Evolutionary conservation across 176 grass and related monocot species (phyloP), one percentile per base, ranked within the genome.

Genomic region (Stipa capillata): DNA sequence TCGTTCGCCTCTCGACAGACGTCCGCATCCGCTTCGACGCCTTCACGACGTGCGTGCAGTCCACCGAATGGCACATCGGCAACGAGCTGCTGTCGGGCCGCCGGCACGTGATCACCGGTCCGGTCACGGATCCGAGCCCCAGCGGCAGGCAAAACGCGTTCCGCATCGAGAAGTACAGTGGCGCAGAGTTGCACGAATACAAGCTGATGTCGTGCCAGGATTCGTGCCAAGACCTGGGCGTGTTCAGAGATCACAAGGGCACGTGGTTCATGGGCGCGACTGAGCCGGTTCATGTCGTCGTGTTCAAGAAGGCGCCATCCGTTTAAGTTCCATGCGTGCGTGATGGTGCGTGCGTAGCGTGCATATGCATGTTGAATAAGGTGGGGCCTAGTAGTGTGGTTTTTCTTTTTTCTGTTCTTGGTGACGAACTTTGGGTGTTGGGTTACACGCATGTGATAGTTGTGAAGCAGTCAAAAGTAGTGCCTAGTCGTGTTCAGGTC

Each of bases 21-120:
- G 58, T 88, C 41, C 42, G 83, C 78, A 55, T 93, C 79, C 32
- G 17, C 29, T 93, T 93, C 69, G 20, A 5, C 60, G 67, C 72
- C 33, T 0, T 0, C 12, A 93, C 91, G 40, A 79, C 68, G 18
- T 93, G 88, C 72, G 72, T 85, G 66, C 77, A 85, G 77, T 43
- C 81, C 48, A 90, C 81, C 14, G 82, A 69, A 79, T 93, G 87
- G 91, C 81, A 69, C 74, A 23, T 90, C 80, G 55, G 51, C 67
- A 50, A 27, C 18, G 84, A 84, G 68, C 74, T 29, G 17, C 14
- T 15, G 52, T 2, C 25, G 0, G 47, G 73, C 32, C 59, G 8
- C 12, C 47, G 69, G 47, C 82, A 54, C 85, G 78, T 93, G 48
- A 36, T 81, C 75, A 85, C 81, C 11, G 85, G 78, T 15, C 73